These are phyloP conservation scores for Wickerhamomyces canadensis DNA, from an alignment of 805 yeast species.

Conservation along the genomic window DNA sequence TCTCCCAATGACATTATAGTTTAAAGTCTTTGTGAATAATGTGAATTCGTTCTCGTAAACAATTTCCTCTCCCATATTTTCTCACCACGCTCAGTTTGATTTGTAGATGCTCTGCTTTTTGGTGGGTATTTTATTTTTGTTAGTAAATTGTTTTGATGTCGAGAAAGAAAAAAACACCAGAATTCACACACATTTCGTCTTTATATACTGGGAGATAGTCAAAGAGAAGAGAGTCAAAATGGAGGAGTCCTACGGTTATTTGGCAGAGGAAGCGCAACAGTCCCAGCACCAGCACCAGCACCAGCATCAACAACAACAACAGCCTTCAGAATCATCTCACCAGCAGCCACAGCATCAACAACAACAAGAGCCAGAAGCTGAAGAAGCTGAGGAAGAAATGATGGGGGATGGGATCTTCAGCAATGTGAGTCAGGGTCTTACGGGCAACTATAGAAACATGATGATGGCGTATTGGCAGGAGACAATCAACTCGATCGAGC, in stretches of 20 bases:
- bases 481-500: constrained; percentile 83
- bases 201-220: too few species aligned
- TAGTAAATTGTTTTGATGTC: neutral
- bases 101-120: neutral
- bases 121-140: too few species aligned
- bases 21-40: constrained; percentile 61
- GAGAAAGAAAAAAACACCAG: neutral
- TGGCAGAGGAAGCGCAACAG: constrained; percentile 14
- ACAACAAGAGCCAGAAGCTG: constrained; percentile 11
- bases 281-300: constrained; percentile 4
- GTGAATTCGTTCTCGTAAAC: constrained; percentile 26
- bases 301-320: constrained; percentile 5
- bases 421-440: constrained; percentile 90
- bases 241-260: constrained; percentile 17
- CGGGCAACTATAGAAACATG: constrained; percentile 74
- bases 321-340: constrained; percentile 6
- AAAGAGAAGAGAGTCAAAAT: too few species aligned
- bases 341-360: neutral
- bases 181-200: too few species aligned
- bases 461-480: constrained; percentile 99
- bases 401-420: constrained; percentile 62
- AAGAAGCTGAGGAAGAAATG: constrained; percentile 29
- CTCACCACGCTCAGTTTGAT: neutral
- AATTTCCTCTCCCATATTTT: neutral
- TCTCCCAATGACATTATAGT: constrained; percentile 70